Evolutionary conservation across 1,284 basidiomycete species (phyloP), one percentile per base, ranked within the genome.

Genomic region (Papiliotrema flavescens): DNA sequence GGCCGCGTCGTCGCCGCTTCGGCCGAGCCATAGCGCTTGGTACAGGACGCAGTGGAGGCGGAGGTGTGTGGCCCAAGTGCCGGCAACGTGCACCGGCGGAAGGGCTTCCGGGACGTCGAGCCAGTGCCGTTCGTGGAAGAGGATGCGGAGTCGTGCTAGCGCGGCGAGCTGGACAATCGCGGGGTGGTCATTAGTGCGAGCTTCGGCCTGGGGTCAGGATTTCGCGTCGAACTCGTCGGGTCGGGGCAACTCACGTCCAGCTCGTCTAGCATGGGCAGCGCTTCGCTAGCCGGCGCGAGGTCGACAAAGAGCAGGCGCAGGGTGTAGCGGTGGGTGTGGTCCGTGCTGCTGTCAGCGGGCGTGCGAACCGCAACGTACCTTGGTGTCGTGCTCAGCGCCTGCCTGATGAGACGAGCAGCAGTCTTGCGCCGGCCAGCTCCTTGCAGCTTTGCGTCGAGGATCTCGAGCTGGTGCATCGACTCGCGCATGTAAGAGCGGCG

Each of bases 111-210:
- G 52, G 1, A 71, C 58, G 15, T 55, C 49, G 45, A 70, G 65
- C 73, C 73, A 75, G 36, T 59, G 60, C 2, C 71, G 66, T 22
- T 64, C 60, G 2, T 49, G 53, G 49, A 70, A 70, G 26, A 53
- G 45, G 9, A 47, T 11, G 2, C 45, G 43, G 3, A 53, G 15
- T 7, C 61, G 65, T 2, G 62, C 56, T 6, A 73, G 47, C n/a
- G 47, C 44, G 8, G 61, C 56, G 8, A 70, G 45, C 22, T 66
- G 65, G 2, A 65, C 53, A 1, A 72, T 47, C 20, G 65, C 51
- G 0, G 11, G 28, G 54, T 71, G 69, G 3, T 51, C 51, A 1
- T 53, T 52, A 0, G 17, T 8, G 15, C 50, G 28, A 0, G 67
- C 69, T 49, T 66, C 62, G 3, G 19, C 45, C 65, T 66, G 41